phyloP scores from a whole-genome alignment of 176 grass and related monocot genomes.

The Oryza coarctata region DNA sequence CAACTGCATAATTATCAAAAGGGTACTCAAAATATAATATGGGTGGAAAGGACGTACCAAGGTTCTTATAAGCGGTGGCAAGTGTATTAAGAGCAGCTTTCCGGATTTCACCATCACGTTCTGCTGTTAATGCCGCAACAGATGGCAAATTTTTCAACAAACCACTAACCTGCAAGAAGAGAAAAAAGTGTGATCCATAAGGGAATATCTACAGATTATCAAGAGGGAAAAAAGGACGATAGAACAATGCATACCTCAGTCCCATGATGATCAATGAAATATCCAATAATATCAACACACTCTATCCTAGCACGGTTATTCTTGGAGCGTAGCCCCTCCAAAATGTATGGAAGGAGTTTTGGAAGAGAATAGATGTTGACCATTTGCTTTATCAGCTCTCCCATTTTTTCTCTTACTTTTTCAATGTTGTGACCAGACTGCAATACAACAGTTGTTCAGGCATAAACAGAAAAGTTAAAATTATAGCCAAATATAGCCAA shows the following conservation, averaged over 20 bases:
- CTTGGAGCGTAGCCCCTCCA: constrained; percentile 95
- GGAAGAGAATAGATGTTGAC: constrained; percentile 79
- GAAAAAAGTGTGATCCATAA: constrained; percentile 18
- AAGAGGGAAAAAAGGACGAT: not conserved
- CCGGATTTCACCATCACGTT: constrained; percentile 94
- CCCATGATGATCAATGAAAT: constrained; percentile 81
- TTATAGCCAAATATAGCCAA: not conserved
- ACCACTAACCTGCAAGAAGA: constrained; percentile 77
- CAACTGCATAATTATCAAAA: not conserved
- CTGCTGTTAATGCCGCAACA: constrained; percentile 84
- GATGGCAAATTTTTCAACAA: constrained; percentile 95
- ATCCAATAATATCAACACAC: constrained; percentile 93
- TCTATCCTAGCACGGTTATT: constrained; percentile 98
- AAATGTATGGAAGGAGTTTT: constrained; percentile 82
- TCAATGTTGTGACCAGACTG: constrained; percentile 99
- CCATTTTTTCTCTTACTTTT: constrained; percentile 93
- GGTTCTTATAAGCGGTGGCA: constrained; percentile 95
- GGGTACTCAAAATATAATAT: not conserved
- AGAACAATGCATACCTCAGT: constrained; percentile 60
- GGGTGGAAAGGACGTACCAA: constrained; percentile 43
- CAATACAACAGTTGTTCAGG: constrained; percentile 5
- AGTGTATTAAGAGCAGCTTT: constrained; percentile 97
- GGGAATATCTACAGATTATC: not conserved
- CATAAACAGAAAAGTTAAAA: not conserved
- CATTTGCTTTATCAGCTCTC: constrained; percentile 94